Percentiles rank a stretch among this genome's conserved stretches.
Conservation (phyloP, 352 stramenopile genomes). For the Phytophthora pinifolia region DNA sequence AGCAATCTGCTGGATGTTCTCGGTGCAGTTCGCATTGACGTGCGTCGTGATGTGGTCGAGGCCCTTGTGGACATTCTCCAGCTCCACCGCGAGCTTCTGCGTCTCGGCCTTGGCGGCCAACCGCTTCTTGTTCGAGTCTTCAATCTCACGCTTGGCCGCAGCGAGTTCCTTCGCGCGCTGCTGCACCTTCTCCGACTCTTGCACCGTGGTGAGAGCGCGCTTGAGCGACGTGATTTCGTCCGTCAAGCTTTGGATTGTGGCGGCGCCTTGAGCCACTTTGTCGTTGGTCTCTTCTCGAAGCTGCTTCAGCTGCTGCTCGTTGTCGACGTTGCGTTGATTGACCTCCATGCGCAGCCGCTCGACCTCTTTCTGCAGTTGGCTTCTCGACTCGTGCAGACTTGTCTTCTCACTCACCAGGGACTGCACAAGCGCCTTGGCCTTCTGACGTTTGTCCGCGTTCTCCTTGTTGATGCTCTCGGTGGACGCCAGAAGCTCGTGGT, state of each 20-base stretch:
- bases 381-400: slow-evolving; percentile 41
- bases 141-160: slow-evolving; percentile 66
- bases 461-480: slow-evolving; percentile 55
- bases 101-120: slow-evolving; percentile 80
- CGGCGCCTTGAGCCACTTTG: slow-evolving; percentile 40
- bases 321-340: slow-evolving; percentile 76
- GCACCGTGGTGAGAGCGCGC: slow-evolving; percentile 52
- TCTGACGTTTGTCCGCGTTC: slow-evolving; percentile 67
- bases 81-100: slow-evolving; percentile 73
- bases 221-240: slow-evolving; percentile 67
- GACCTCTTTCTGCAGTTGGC: slow-evolving; percentile 60
- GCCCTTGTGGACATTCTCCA: slow-evolving; percentile 71
- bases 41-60: slow-evolving; percentile 55
- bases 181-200: slow-evolving; percentile 73
- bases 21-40: slow-evolving; percentile 51
- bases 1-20: slow-evolving; percentile 60
- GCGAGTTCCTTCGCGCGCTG: slow-evolving; percentile 69
- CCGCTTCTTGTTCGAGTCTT: slow-evolving; percentile 82
- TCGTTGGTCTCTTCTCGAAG: slow-evolving; percentile 60
- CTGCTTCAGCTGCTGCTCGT: slow-evolving; percentile 61
- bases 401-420: slow-evolving; percentile 71
- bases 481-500: slow-evolving; percentile 43
- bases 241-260: slow-evolving; percentile 48
- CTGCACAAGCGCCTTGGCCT: slow-evolving; percentile 68
- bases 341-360: slow-evolving; percentile 76